Evolutionary conservation across 1,284 basidiomycete species (phyloP), one percentile per base, ranked within the genome.

Genomic region (Ustilago crameri): DNA sequence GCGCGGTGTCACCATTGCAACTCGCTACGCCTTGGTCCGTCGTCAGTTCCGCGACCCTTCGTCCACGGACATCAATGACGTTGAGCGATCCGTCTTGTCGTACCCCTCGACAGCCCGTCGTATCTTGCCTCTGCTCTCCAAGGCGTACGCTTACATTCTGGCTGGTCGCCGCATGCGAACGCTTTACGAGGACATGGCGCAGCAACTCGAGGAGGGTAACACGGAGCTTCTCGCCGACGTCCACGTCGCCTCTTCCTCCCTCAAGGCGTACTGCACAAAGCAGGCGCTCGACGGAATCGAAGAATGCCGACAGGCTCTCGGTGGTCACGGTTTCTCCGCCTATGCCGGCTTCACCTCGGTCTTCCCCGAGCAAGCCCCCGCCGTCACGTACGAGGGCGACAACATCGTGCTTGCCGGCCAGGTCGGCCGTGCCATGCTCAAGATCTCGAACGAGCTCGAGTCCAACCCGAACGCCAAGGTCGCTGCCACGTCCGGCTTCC

Each of bases 21-120:
- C 91, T 27, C 88, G 91, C 3, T 93, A 93, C 76, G 86, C 88
- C 5, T 89, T 88, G 14, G 89, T 91, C 30, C 88, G 91, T 8
- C 85, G 91, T 35, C 91, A 93, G 82, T 84, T 84, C 58, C 41
- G 76, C 53, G 47, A 79, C 65, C 78, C 82, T 3, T 10, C 10
- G 17, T 59, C 72, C 53, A 51, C 54, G 24, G 46, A 86, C 66
- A 81, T 82, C 27, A 87, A 86, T 15, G 57, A 86, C 3, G 74
- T 78, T 35, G 84, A 84, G 72, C 76, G 77, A 3, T 80, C 78
- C 43, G 84, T 85, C 2, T 68, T 85, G 10, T 82, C 83, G 59
- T 85, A 85, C 57, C 75, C 79, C 30, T 79, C 83, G 47, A 83
- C 84, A 1, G 80, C 82, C 20, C 73, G 76, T 17, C 70, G 84